Evolutionary conservation across 345 rosid genomes (phyloP), one percentile per base, ranked within the genome.

Genomic region (Eucalyptus marginata): DNA sequence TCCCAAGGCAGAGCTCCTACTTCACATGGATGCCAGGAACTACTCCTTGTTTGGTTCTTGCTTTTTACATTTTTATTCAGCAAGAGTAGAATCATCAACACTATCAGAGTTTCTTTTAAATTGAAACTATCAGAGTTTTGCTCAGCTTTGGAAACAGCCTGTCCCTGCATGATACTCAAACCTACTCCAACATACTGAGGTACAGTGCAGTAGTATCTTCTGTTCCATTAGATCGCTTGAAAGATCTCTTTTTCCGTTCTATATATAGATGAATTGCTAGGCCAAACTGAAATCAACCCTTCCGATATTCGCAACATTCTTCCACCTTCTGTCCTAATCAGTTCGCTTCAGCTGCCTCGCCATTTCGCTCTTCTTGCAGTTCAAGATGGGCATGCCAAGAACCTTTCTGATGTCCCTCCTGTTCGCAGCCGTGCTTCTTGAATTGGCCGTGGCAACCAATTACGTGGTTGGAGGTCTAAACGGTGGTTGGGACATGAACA

Each of bases 391-490:
- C 87, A 20, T 49, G 54, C 22, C 40, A 18, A 56, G 79, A 52
- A 86, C 49, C 59, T 64, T 50, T 29, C 31, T 85, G 14, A 68
- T 64, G 88, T 88, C 50, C 27, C 79, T 88, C 49, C 36, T 71
- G 25, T 33, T 88, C 17, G 87, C 76, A 44, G 44, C 79, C 25
- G 43, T 88, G 80, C 79, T 86, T 51, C 25, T 88, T 16, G 59
- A 86, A 33, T 79, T 56, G 16, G 86, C 89, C 85, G 20, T 7
- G 10, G 91, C 91, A 17, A 36, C 88, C 52, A 88, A 46, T n/a
- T 86, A 90, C 86, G 76, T 81, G 16, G 91, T 90, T 40, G 91
- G 91, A 8, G 89, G 91, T 43, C 76, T 89, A 12, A 88, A 27
- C 68, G 91, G 91, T 1, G 91, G 89, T 52, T 90, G 91, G 91